Evolutionary conservation across 1,284 basidiomycete species (phyloP).

Genomic region (Apiotrichum porosum): DNA sequence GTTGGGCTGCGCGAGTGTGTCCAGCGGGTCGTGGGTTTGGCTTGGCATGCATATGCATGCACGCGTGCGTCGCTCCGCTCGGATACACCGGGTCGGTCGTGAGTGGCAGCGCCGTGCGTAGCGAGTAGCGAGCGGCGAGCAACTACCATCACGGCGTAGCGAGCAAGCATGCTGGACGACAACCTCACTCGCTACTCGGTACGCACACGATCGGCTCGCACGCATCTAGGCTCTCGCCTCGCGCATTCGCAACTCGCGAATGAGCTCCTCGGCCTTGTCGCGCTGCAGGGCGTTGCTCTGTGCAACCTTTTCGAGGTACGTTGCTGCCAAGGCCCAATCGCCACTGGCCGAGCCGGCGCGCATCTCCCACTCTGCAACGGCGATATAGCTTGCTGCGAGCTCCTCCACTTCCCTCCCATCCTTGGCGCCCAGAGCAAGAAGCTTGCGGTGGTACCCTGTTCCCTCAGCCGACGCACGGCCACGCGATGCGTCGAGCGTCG

Average conservation of each 20-base stretch:
- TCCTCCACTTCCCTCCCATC: slow-evolving; percentile 60
- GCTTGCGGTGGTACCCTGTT: slow-evolving; percentile 40
- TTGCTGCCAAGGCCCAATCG: slow-evolving; percentile 41
- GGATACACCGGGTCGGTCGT: no score
- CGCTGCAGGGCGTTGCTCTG: slow-evolving; percentile 52
- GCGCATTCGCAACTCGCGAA: slow-evolving; percentile 31
- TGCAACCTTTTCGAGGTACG: slow-evolving; percentile 65
- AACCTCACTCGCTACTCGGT: no score
- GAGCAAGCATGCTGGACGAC: no score
- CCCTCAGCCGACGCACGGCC: slow-evolving; percentile 13
- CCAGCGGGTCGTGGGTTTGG: no score
- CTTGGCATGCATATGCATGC: no score
- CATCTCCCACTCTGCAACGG: slow-evolving; percentile 71
- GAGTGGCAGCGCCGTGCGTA: no score
- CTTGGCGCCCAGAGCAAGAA: slow-evolving; percentile 69
- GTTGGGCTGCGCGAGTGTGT: no score
- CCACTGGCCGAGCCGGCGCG: slow-evolving; percentile 33
- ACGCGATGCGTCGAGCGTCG: slow-evolving; percentile 15
- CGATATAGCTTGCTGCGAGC: slow-evolving; percentile 71
- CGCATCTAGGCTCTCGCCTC: slow-evolving; percentile 27
- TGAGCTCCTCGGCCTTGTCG: slow-evolving; percentile 37
- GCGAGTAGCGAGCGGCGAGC: no score
- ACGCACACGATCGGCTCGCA: no score
- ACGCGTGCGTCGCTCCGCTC: no score
- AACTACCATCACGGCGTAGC: no score